Evolutionary conservation across 768 basidiomycete genomes (phyloP).

Genomic region (Tremella mesenterica): DNA sequence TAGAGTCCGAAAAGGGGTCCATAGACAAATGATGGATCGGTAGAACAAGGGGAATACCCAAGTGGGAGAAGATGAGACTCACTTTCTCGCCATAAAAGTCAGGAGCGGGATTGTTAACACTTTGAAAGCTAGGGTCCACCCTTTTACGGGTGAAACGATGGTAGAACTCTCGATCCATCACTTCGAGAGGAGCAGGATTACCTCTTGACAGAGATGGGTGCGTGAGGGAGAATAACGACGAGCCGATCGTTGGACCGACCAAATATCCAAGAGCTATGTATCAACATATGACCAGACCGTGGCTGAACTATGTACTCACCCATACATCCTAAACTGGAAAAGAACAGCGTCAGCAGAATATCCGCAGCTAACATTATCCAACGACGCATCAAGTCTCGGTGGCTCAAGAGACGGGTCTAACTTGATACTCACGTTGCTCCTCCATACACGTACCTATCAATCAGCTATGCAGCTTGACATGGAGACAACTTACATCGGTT

Average conservation of each 20-base stretch:
- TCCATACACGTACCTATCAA: conserved; percentile 33
- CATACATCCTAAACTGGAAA: conserved; percentile 33
- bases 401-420: no score
- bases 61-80: no score
- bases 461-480: neutral
- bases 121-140: conserved; percentile 43
- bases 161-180: conserved; percentile 39
- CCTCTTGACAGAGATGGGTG: conserved; percentile 28
- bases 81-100: conserved; percentile 45
- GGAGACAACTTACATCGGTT: conserved; percentile 35
- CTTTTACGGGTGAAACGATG: conserved; percentile 39
- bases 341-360: neutral
- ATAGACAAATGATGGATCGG: no score
- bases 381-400: no score
- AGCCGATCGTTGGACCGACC: conserved; percentile 41
- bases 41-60: no score
- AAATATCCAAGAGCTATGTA: conserved; percentile 40
- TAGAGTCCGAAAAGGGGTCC: no score
- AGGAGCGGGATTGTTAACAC: conserved; percentile 43
- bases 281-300: neutral
- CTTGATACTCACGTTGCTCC: conserved; percentile 44
- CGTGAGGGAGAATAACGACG: conserved; percentile 37
- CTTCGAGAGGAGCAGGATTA: conserved; percentile 26
- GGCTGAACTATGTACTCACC: conserved; percentile 16
- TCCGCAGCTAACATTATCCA: neutral